Conservation (phyloP, 257 asterid species). For the Schizonepeta tenuifolia region DNA sequence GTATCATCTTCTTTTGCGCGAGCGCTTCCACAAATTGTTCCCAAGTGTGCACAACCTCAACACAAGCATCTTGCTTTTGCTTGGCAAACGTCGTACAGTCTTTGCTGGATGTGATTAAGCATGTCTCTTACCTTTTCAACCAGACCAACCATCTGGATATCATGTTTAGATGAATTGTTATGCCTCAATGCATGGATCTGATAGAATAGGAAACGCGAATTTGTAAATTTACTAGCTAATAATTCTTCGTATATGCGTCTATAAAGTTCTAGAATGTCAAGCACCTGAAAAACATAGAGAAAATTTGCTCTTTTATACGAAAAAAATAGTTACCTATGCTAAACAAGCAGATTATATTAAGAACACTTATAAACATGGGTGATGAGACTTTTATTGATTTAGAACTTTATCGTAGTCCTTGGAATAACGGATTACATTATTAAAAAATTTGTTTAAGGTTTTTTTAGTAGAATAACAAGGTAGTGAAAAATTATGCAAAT, state of each 20-base stretch:
- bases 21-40: not conserved
- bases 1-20: not conserved
- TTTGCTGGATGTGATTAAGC: not conserved
- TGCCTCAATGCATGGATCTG: conserved; percentile 87
- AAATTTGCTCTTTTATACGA: not conserved
- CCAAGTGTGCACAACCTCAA: conserved; percentile 1
- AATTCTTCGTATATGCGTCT: conserved; percentile 88
- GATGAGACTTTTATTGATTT: no score
- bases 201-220: not conserved
- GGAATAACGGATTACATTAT: no score
- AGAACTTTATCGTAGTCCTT: no score
- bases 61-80: not conserved
- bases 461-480: no score
- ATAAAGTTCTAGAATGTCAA: conserved; percentile 77
- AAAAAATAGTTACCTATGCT: no score
- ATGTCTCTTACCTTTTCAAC: conserved; percentile 22
- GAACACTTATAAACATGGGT: no score
- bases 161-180: conserved; percentile 46
- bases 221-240: not conserved
- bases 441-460: no score
- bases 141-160: conserved; percentile 67
- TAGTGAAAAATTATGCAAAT: no score
- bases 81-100: not conserved
- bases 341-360: not conserved
- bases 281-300: conserved; percentile 51